Evolutionary conservation across 805 yeast species (phyloP), one percentile per base, ranked within the genome.

Genomic region (Cyberlindnera lachancei): DNA sequence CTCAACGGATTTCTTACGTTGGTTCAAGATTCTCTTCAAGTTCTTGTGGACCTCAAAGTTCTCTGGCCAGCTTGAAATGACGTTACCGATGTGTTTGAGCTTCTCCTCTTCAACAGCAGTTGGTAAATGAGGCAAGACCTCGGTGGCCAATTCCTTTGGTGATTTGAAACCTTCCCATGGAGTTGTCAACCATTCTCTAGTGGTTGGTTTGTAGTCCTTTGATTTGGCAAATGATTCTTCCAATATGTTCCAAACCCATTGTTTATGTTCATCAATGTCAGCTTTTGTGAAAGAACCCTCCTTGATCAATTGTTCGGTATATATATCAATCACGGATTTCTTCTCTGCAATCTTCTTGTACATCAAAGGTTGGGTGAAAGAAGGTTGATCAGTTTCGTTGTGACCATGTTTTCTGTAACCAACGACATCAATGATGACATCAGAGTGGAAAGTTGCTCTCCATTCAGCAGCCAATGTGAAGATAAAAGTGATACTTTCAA

Each of bases 161-260:
- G 96, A 84, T 72, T 94, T 94, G 73, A 92, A 92, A 47, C 86
- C 95, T 63, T 88, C 96, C 99, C 99, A 92, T 47, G 96, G 92
- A 27, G 96, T 84, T 34, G 98, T 84, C 52, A 92, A 74, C 99
- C 99, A 92, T 67, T 90, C 96, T 69, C 95, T 78, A 19, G 90
- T 73, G 42, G 87, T 80, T 50, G 96, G 94, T 52, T 73, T 73
- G 66, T 87, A 86, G 38, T 86, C 95, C 66, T 86, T 86, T 30
- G 94, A 77, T 64, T 85, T 85, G 40, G 66, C 58, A 66, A 88
- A 92, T 10, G 94, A 80, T 51, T 85, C 92, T 66, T 92, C 97
- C 50, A 92, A 78, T 40, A 79, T 67, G 53, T 75, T 74, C 99
- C 99, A 92, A 40, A 92, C 96, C 96, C 97, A 88, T 63, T 83